phyloP scores from a whole-genome alignment of 1,284 basidiomycete genomes.

The Ustilago esculenta region DNA sequence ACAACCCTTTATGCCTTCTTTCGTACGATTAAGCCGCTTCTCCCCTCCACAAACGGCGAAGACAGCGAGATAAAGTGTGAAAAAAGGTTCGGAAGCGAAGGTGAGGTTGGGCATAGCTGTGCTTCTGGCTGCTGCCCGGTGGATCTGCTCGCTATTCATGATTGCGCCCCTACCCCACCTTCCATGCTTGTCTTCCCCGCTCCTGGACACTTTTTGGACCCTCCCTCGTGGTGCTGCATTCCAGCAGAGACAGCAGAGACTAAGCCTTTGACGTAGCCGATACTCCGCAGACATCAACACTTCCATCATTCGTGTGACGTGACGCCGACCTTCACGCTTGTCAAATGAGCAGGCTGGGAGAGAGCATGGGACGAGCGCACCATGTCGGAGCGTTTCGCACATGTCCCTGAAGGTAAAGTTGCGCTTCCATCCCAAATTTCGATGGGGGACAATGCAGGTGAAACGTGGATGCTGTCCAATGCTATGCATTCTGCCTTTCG shows the following conservation, averaged over 20 bases:
- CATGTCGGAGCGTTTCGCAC: too few relatives aligned
- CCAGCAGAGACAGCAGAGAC: not conserved
- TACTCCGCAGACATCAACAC: not conserved
- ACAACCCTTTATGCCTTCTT: constrained; percentile 5
- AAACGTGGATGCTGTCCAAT: too few relatives aligned
- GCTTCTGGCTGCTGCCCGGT: constrained; percentile 25
- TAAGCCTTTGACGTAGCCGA: not conserved
- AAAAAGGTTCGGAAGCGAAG: constrained; percentile 38
- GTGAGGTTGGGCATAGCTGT: not conserved
- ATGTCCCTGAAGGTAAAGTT: not conserved
- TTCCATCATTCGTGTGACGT: too few relatives aligned
- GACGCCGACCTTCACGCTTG: too few relatives aligned
- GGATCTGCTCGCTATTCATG: constrained; percentile 35
- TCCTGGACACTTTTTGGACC: too few relatives aligned
- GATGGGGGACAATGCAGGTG: not conserved
- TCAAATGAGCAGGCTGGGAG: too few relatives aligned
- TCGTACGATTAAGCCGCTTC: too few relatives aligned
- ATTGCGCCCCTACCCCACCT: constrained; percentile 24
- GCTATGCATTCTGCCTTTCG: too few relatives aligned
- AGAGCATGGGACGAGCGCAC: too few relatives aligned
- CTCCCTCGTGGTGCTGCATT: too few relatives aligned
- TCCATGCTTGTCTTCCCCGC: too few relatives aligned
- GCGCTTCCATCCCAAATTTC: constrained; percentile 2
- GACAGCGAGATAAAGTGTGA: not conserved
- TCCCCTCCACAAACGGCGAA: too few relatives aligned